Evolutionary conservation across 345 rosid genomes (phyloP), one percentile per base, ranked within the genome.

Genomic region (Luvunga scandens): DNA sequence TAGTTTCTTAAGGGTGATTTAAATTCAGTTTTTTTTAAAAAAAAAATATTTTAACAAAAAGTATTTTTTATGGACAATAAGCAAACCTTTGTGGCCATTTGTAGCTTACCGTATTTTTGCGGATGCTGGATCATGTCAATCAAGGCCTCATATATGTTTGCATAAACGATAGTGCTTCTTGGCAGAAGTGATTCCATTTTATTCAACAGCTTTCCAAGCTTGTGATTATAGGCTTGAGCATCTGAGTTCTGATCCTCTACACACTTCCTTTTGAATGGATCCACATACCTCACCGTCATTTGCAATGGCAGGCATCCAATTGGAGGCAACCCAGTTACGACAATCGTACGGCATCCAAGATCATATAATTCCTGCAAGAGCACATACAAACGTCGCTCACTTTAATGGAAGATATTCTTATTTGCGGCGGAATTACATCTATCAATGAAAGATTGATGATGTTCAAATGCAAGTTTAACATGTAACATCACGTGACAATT

Each of bases 281-380:
- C 9, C 79, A 80, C 45, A n/a, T 77, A 28, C 57, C 36, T 79
- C 57, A 77, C 9, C 1, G 90, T 86, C 82, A 84, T 85, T 61
- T 91, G 94, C 25, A 89, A 13, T 1, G 98, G 96, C 27, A 94
- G 63, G 72, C 97, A 92, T 3, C 98, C 94, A 0, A 88, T 75
- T 4, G 96, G 96, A 14, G 93, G 91, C 22, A 91, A 75, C 27
- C 98, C 96, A 9, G 83, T 62, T 21, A 92, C 77, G 18, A 75
- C 80, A 48, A 92, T 86, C 55, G 16, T 81, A 14, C 92, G 89
- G 62, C 90, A 83, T 0, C 97, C 97, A 1, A 81, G 76, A 1
- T 79, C 78, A 64, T 91, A 86, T 62, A 92, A 69, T 63, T 85
- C 88, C 95, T 91, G 73, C 50, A 62, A 4, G 24, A 22, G 6